phyloP scores from a whole-genome alignment of 192 early-diverging fungal genomes.

The Coemansia sp. region DNA sequence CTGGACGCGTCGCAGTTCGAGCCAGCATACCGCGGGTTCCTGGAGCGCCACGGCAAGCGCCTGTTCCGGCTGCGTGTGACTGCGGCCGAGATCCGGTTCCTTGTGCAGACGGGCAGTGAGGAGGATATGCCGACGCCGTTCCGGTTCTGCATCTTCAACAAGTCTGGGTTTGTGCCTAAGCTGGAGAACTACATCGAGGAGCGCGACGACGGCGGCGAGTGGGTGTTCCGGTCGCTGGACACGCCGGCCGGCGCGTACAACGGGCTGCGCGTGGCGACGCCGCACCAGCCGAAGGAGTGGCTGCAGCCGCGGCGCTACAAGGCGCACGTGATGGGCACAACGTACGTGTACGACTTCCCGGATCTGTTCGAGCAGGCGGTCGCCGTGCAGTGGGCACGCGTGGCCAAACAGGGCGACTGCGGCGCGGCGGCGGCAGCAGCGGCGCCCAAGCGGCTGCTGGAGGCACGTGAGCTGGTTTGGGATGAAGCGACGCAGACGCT shows the following conservation, averaged over 20 bases:
- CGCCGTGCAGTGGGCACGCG: slow-evolving; percentile 73
- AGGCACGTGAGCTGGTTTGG: slow-evolving; percentile 82
- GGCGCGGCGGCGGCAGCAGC: slow-evolving; percentile 37
- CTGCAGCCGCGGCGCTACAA: slow-evolving; percentile 96
- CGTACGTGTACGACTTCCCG: slow-evolving; percentile 98
- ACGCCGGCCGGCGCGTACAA: slow-evolving; percentile 78
- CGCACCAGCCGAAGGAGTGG: slow-evolving; percentile 92
- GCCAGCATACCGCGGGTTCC: slow-evolving; percentile 78
- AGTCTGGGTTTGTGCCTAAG: slow-evolving; percentile 88
- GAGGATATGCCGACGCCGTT: slow-evolving; percentile 71
- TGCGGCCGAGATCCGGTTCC: slow-evolving; percentile 95
- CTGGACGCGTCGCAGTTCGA: slow-evolving; percentile 84
- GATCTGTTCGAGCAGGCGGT: slow-evolving; percentile 91
- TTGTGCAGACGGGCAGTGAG: slow-evolving; percentile 68
- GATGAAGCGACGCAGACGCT: slow-evolving; percentile 72
- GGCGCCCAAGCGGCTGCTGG: slow-evolving; percentile 58
- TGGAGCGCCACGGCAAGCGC: slow-evolving; percentile 91
- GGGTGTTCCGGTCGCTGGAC: slow-evolving; percentile 83
- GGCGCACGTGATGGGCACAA: slow-evolving; percentile 97
- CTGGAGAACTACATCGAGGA: slow-evolving; percentile 92
- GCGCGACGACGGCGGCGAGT: slow-evolving; percentile 75
- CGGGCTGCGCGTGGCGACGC: slow-evolving; percentile 72
- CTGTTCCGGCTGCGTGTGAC: slow-evolving; percentile 93
- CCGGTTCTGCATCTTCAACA: slow-evolving; percentile 89
- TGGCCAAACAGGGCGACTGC: slow-evolving; percentile 24